A percentile compares a stretch with the other conserved stretches of the same genome.
Conservation (phyloP, 352 stramenopile species). For the Peronospora farinosa region DNA sequence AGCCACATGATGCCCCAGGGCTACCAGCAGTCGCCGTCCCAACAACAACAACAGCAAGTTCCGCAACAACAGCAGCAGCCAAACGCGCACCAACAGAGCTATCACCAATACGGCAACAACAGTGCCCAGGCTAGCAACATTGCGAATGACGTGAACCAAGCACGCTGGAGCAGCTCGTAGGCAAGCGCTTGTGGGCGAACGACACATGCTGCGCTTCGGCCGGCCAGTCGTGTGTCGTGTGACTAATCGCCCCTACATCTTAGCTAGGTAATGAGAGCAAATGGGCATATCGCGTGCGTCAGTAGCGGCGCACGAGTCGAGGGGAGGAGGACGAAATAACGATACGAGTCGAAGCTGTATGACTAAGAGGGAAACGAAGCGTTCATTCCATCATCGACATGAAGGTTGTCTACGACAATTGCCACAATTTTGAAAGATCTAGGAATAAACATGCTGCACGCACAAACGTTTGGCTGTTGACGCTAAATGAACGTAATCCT, state of each 20-base stretch:
- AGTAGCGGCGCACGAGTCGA: constrained; percentile 23
- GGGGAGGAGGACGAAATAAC: constrained; percentile 18
- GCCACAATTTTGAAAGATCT: no score
- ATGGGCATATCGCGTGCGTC: constrained; percentile 17
- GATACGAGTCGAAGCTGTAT: constrained; percentile 29
- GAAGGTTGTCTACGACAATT: not conserved
- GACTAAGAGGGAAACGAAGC: constrained; percentile 31
- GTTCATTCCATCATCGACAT: constrained; percentile 15
- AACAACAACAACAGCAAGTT: constrained; percentile 41
- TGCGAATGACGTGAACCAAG: constrained; percentile 45
- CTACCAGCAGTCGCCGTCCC: constrained; percentile 66
- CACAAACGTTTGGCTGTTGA: no score
- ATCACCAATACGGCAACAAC: constrained; percentile 70
- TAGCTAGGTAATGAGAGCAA: constrained; percentile 28
- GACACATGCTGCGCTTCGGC: constrained; percentile 15
- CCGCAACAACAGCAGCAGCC: constrained; percentile 57
- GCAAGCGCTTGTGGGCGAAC: constrained; percentile 5
- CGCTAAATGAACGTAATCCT: no score
- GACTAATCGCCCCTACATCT: constrained; percentile 25
- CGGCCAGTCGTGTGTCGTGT: constrained; percentile 12
- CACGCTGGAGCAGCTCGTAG: constrained; percentile 79
- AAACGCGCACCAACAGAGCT: constrained; percentile 66
- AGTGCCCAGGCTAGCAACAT: constrained; percentile 39
- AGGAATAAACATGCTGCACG: no score
- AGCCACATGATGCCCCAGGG: constrained; percentile 80